Evolutionary conservation across 2,329 filamentous ascomycete genomes (phyloP), one percentile per base, ranked within the genome.

Genomic region (Curvularia hawaiiensis): DNA sequence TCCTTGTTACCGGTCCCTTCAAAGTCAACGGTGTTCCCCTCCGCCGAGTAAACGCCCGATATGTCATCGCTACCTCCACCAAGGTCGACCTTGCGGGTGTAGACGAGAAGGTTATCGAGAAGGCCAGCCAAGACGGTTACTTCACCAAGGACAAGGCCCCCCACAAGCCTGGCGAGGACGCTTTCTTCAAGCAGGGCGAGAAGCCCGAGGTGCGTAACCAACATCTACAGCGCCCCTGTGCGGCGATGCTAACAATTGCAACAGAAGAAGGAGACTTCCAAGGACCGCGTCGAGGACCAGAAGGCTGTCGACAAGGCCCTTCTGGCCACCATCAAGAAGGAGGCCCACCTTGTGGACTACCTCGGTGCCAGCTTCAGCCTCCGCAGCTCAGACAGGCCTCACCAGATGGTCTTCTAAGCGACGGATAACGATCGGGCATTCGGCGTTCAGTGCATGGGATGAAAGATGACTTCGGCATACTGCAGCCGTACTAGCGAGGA

Each of bases 11-110:
- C 79, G 95, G 95, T 77, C 95, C 95, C 80, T 99, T 98, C 91
- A 99, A 98, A 90, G 90, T 99, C 85, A 99, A 99, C 86, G 95
- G 95, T 82, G 95, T 99, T 70, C 95, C 95, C 74, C 90, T 99
- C 78, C 90, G 95, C 84, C 88, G 85, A 82, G 91, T 96, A 80
- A 96, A 96, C 85, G 85, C 91, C 79, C 89, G 91, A 83, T 96
- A 95, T 83, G 91, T 96, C 79, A 96, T 96, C 80, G 91, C 91
- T 78, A 96, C 91, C 77, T 92, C 89, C 75, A 88, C 89, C 79
- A 91, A 89, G 83, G 86, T 96, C 77, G 89, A 94, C 79, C 82
- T 99, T 77, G 84, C 85, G 70, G 91, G 92, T 77, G 83, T 99
- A 74, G 94, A 98, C 83, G 75, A 79, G 69, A 77, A 79, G 74